Base-by-base conservation (phyloP, 164 flowering plant species). In the Liquidambar formosana region DNA sequence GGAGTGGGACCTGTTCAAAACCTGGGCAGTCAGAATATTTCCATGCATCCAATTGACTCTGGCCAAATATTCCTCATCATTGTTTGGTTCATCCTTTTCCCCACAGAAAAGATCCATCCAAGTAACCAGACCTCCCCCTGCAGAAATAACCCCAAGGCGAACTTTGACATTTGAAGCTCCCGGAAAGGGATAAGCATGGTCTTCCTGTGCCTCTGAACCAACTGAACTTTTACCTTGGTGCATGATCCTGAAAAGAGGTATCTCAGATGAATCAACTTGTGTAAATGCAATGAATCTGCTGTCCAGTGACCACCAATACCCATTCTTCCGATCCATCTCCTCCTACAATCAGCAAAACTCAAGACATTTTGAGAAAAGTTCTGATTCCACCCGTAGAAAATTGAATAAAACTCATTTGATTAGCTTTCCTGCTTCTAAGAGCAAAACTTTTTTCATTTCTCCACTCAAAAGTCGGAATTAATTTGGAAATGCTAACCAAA, bases 291-390 rank as follows among this genome's bases (percentile, higher is more conserved):
- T 87, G 64, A 71, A 88, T 80, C 83, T 92, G 76, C 97, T 80
- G 74, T 93, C 99, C n/a, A 84, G 77, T 46, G 97, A 95, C 99
- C 97, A 95, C 97, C 99, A 95, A 76, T 85, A 93, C 44, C 99
- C 99, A 75, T 81, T 82, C 73, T 91, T 93, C 43, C 97, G 78
- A 64, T 91, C 97, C 97, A 95, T 95, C 75, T 95, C 97, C 81
- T 92, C 99, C 97, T 91, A 79, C 44, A 80, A 69, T 64, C 15
- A 77, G 45, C 1, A 79, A 76, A 72, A 11, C 15, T 1, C 18
- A 67, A 46, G 16, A 58, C 41, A 44, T 22, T 12, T 10, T 26
- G 23, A 61, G 64, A 21, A 57, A 65, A n/a, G 16, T 23, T 25
- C 14, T 25, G 25, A 26, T 27, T 8, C n/a, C 33, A 21, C 47